These are phyloP conservation scores for Scheffersomyces titani DNA, from an alignment of 1,139 yeast species.

Conservation along the genomic window DNA sequence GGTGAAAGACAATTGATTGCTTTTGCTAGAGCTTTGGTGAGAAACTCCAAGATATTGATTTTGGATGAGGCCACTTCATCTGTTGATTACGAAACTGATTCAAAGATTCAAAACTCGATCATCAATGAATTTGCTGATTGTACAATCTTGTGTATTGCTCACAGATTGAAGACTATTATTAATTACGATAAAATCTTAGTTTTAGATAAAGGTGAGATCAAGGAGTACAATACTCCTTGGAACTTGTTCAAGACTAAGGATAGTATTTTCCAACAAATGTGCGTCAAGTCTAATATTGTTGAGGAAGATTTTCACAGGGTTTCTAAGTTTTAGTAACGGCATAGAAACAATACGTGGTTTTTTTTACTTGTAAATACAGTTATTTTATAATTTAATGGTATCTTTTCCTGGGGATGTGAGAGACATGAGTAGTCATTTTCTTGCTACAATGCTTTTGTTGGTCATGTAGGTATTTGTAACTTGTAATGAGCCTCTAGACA, in stretches of 20 bases:
- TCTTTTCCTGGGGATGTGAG: no score
- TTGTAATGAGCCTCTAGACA: no score
- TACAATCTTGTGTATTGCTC: constrained; percentile 45
- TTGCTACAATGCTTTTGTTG: no score
- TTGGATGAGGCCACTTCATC: constrained; percentile 47
- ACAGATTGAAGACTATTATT: constrained; percentile 40
- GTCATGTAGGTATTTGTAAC: no score
- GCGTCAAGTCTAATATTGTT: constrained; percentile 28
- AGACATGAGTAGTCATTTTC: no score
- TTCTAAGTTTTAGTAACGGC: not conserved
- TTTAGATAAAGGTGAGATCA: constrained; percentile 30
- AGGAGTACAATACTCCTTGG: constrained; percentile 27
- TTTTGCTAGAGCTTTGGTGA: constrained; percentile 42
- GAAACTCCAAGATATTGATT: constrained; percentile 38
- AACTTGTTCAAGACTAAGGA: constrained; percentile 21
- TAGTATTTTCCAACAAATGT: constrained; percentile 35
- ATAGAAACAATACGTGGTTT: not conserved
- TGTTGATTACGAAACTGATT: constrained; percentile 46
- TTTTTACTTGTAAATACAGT: not conserved
- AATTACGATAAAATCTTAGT: constrained; percentile 40
- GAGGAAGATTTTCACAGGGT: constrained; percentile 5
- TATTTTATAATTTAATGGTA: not conserved
- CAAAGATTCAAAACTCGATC: constrained; percentile 39
- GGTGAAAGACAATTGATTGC: constrained; percentile 46
- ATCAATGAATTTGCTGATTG: constrained; percentile 35